Conservation (phyloP, 441 rosid species). For the Syzygium malaccense region DNA sequence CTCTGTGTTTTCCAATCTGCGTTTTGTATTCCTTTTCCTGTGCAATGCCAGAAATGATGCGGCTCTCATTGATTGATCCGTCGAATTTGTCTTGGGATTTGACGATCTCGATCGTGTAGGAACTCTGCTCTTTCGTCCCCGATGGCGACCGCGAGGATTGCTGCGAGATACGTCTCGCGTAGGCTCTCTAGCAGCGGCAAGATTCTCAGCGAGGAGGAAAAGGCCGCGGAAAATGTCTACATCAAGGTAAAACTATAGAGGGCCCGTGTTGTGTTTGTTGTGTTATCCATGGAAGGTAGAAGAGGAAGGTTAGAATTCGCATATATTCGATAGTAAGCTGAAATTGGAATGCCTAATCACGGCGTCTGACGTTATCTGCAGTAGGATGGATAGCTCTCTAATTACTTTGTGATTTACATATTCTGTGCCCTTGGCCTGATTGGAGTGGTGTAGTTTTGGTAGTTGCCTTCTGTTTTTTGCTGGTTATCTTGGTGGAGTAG, state of each 20-base stretch:
- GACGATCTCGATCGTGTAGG: background rate
- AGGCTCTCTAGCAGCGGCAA: constrained; percentile 77
- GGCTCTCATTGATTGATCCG: background rate
- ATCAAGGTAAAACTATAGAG: constrained; percentile 47
- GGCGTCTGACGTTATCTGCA: background rate
- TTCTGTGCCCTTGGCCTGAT: background rate
- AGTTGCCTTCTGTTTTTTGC: background rate
- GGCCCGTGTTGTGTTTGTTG: background rate
- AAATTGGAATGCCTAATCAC: background rate
- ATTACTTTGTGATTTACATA: background rate
- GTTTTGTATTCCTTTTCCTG: background rate
- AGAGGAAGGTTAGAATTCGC: background rate
- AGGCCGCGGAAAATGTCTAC: constrained; percentile 85
- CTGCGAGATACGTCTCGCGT: constrained; percentile 39
- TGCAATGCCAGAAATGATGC: background rate
- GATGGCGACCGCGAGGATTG: constrained; percentile 47
- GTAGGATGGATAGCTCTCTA: background rate
- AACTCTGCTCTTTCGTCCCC: background rate
- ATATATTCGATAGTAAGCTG: background rate
- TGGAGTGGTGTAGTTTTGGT: background rate
- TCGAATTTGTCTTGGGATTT: background rate
- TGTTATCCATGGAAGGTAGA: background rate
- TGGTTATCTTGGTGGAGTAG: background rate
- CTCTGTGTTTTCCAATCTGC: background rate
- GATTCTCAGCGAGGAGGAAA: constrained; percentile 85